Conservation (phyloP, 805 yeast species). For the Candida incommunis region DNA sequence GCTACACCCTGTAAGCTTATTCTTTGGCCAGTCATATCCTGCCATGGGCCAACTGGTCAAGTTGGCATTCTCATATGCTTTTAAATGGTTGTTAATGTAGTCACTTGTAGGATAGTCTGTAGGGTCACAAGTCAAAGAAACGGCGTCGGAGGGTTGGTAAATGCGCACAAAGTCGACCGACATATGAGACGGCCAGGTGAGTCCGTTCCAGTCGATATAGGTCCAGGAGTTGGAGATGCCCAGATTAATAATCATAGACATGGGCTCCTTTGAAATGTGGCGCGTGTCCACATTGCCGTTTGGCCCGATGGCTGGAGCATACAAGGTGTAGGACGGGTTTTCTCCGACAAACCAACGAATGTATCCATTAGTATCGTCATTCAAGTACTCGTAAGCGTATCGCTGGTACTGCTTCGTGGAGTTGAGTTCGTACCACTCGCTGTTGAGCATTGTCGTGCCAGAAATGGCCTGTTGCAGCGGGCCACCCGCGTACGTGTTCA, state of each 20-base stretch:
- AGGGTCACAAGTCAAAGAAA: conserved; percentile 74
- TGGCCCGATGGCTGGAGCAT: conserved; percentile 67
- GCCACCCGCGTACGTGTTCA: conserved; percentile 87
- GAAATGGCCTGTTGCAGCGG: conserved; percentile 90
- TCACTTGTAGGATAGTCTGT: conserved; percentile 69
- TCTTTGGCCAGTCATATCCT: conserved; percentile 59
- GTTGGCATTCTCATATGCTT: conserved; percentile 58
- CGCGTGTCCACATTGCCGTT: conserved; percentile 86
- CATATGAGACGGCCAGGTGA: conserved; percentile 67
- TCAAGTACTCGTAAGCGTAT: conserved; percentile 64
- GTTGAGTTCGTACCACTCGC: conserved; percentile 69
- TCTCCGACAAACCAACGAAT: conserved; percentile 79
- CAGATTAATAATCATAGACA: conserved; percentile 75
- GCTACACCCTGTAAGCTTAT: conserved; percentile 40
- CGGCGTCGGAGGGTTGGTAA: conserved; percentile 66
- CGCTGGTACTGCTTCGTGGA: conserved; percentile 41
- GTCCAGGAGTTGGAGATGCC: conserved; percentile 92
- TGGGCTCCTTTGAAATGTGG: conserved; percentile 75
- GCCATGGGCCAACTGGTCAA: conserved; percentile 61
- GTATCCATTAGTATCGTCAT: conserved; percentile 60
- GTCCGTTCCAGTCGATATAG: conserved; percentile 73
- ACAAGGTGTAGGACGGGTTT: conserved; percentile 58
- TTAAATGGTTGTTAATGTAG: conserved; percentile 57
- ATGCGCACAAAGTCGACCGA: conserved; percentile 74
- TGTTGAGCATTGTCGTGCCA: conserved; percentile 63